Evolutionary conservation across 805 yeast species (phyloP).

Genomic region (Zygosaccharomyces bailii): DNA sequence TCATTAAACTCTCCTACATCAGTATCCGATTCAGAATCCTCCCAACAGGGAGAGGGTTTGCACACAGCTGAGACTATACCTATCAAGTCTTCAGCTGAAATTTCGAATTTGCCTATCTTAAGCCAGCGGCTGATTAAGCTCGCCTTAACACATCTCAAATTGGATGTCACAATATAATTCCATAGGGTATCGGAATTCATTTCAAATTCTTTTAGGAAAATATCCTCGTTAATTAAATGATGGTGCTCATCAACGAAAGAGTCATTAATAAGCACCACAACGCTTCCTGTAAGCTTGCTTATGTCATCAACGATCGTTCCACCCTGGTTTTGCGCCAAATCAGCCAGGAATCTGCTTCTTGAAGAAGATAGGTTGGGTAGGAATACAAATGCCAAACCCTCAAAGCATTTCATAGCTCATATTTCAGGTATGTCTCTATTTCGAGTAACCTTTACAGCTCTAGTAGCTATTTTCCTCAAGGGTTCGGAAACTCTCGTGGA

Average conservation of each 20-base stretch:
- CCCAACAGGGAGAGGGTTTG: background rate
- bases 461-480: no score
- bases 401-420: conserved; percentile 7
- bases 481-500: background rate
- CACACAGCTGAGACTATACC: background rate
- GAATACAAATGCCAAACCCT: conserved; percentile 12
- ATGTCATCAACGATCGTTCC: conserved; percentile 17
- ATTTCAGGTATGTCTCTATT: no score
- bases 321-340: conserved; percentile 23
- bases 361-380: conserved; percentile 24
- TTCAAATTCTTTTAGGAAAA: conserved; percentile 27
- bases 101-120: conserved; percentile 8
- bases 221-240: conserved; percentile 14
- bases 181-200: conserved; percentile 12
- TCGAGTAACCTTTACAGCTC: no score
- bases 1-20: conserved; percentile 5
- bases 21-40: conserved; percentile 3
- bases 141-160: conserved; percentile 16
- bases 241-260: conserved; percentile 21
- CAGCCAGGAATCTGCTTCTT: conserved; percentile 15
- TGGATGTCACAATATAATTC: conserved; percentile 9
- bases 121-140: conserved; percentile 24
- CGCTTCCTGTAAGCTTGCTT: conserved; percentile 8
- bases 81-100: conserved; percentile 5
- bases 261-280: conserved; percentile 26